Percentiles rank a stretch among this genome's conserved stretches.
phyloP scores from a whole-genome alignment of 305 asterid species.

The Fraxinus albicans region DNA sequence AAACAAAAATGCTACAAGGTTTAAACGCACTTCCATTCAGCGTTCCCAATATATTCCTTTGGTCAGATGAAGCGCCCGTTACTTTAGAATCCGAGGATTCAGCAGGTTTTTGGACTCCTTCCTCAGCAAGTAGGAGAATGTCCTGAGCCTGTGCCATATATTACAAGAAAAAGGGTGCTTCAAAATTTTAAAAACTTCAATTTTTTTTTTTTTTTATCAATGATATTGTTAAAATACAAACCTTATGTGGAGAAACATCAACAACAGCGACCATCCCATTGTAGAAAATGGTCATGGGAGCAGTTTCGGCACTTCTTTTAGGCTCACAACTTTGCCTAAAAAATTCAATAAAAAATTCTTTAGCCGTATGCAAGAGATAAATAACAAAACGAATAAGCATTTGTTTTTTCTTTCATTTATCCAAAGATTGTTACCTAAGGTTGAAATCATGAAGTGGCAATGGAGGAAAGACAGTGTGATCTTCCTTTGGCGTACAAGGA shows the following conservation, averaged over 20 bases:
- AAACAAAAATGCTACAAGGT: not conserved
- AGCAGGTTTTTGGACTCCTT: conserved; percentile 8
- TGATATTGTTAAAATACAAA: not conserved
- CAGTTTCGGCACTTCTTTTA: conserved; percentile 15
- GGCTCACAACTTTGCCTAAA: conserved; percentile 20
- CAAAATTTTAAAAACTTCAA: not conserved
- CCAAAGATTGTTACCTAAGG: not conserved
- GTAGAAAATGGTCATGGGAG: conserved; percentile 61
- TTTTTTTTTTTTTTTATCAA: not conserved
- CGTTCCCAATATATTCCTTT: conserved; percentile 22
- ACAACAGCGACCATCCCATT: conserved; percentile 44
- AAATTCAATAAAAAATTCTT: not conserved
- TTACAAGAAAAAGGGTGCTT: not conserved
- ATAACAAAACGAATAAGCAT: not conserved
- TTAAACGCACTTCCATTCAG: conserved; percentile 26
- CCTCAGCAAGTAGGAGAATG: conserved; percentile 35
- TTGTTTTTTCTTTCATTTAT: not conserved
- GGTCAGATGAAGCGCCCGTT: not conserved
- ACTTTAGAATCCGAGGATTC: conserved; percentile 12
- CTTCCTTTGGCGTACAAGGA: conserved; percentile 20
- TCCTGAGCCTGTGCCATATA: conserved; percentile 37
- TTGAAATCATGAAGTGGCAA: conserved; percentile 13
- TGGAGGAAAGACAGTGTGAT: not conserved
- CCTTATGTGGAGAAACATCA: conserved; percentile 42
- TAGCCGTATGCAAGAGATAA: not conserved